Base-by-base conservation (phyloP, 106 monocot genomes). In the Acorus gramineus region DNA sequence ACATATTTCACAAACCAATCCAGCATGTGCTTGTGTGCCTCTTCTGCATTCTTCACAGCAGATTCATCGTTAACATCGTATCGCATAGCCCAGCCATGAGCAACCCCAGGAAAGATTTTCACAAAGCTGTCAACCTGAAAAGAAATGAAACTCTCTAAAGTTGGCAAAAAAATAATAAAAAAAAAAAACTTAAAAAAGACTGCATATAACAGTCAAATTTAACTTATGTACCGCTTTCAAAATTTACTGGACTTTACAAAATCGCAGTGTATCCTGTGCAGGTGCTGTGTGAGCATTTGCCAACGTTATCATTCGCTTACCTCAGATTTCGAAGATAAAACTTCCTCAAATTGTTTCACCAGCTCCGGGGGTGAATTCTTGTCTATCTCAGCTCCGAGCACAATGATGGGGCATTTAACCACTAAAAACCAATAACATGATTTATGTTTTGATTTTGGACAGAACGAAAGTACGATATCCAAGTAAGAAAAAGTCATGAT, bases 71-170 rank as follows among this genome's bases (percentile, higher is more conserved):
- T 60, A 2, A 44, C 54, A 11, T 72, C 49, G 54, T 81, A 81
- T 46, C 90, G 64, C 11, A 84, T 71, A 28, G 78, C 13, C 90
- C 90, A 86, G 44, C 90, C 90, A 59, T 84, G 86, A 6, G 58
- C 53, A 47, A 81, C 86, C 2, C 90, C 83, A 8, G 83, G 78
- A 72, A 79, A 91, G 52, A 86, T 84, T 73, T 86, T 86, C 60
- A 86, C 86, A 52, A 63, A 71, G 62, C 71, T 68, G 52, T 68
- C 59, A 50, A 76, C 11, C 80, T 80, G 71, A n/a, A 6, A 57
- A 11, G 7, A 56, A 44, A 47, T 28, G 28, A 28, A 28, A 28
- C 28, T 28, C 28, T 28, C 28, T 28, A 28, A 28, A 28, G 28
- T 28, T 0, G 28, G 28, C 28, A 55, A 11, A 49, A 58, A 45